Base-by-base conservation (phyloP, 2,329 filamentous ascomycete species). In the Fusarium robinianum region DNA sequence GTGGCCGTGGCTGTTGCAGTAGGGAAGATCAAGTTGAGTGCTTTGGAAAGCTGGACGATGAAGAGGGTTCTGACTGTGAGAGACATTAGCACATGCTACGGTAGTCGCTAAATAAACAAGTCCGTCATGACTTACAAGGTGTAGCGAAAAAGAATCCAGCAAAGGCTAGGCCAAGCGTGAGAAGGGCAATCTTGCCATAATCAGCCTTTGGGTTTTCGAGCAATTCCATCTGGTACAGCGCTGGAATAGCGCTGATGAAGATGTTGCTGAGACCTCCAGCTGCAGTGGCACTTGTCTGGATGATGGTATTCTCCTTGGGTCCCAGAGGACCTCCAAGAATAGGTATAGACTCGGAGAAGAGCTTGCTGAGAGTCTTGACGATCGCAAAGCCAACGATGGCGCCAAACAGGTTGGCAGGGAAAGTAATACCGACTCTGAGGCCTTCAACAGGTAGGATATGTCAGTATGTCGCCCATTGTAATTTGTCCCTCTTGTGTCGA, bases 31-130 rank as follows among this genome's bases (percentile, higher is more conserved):
- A 82, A 68, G 34, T 72, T 73, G 29, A 82, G 66, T 62, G 82
- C 77, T 12, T 78, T 70, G 5, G 78, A 78, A 6, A 83, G 77
- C 49, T 81, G 77, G 59, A 84, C 76, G 63, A 85, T 76, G 68
- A 84, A 85, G 68, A 85, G 84, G 59, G 82, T 83, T 34, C 81
- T 78, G 19, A 83, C 70, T 9, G 79, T n/a, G n/a, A n/a, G n/a
- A n/a, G n/a, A n/a, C n/a, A n/a, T n/a, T n/a, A n/a, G n/a, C n/a
- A n/a, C n/a, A n/a, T n/a, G n/a, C n/a, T n/a, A n/a, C n/a, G n/a
- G n/a, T n/a, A n/a, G n/a, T n/a, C n/a, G n/a, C n/a, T n/a, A n/a
- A n/a, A n/a, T n/a, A n/a, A n/a, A n/a, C n/a, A n/a, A n/a, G n/a
- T n/a, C n/a, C n/a, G n/a, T n/a, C n/a, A n/a, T n/a, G n/a, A n/a